Evolutionary conservation across 2,329 filamentous ascomycete genomes (phyloP).

Genomic region (Trichoderma sp.): DNA sequence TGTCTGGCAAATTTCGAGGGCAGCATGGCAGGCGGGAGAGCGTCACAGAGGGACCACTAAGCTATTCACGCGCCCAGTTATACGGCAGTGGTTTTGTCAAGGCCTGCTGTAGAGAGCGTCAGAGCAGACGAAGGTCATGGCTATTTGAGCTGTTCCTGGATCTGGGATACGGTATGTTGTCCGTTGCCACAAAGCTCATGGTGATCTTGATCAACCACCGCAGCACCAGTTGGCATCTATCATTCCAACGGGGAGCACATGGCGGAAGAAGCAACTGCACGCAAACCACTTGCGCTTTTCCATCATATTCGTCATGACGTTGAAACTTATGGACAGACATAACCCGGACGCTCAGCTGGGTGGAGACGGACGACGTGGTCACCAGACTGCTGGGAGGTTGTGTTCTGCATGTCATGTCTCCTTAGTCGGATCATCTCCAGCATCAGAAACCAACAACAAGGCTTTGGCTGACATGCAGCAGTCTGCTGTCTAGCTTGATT

Average conservation of each 20-base stretch:
- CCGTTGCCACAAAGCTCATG: not conserved
- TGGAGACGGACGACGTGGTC: constrained; percentile 63
- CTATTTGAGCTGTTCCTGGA: constrained; percentile 69
- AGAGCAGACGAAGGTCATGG: constrained; percentile 61
- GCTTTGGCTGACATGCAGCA: constrained; percentile 28
- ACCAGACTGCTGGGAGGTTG: constrained; percentile 55
- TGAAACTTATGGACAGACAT: constrained; percentile 68
- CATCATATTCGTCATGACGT: constrained; percentile 62
- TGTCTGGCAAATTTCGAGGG: constrained; percentile 28
- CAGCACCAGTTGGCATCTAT: constrained; percentile 58
- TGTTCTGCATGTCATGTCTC: constrained; percentile 63
- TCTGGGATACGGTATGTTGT: constrained; percentile 53
- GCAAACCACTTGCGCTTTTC: constrained; percentile 60
- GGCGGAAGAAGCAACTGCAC: constrained; percentile 56
- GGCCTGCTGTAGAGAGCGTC: constrained; percentile 64
- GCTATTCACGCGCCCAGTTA: constrained; percentile 60
- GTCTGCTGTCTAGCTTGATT: constrained; percentile 32
- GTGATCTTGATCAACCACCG: not conserved
- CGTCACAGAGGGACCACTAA: constrained; percentile 51
- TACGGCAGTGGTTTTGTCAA: constrained; percentile 68
- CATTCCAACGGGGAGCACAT: constrained; percentile 65
- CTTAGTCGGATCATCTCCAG: constrained; percentile 48
- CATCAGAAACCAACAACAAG: not conserved
- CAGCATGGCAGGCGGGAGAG: constrained; percentile 24
- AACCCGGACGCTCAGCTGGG: constrained; percentile 60